phyloP scores from a whole-genome alignment of 2,329 filamentous ascomycete genomes.

The Chaetomiaceae sp. region DNA sequence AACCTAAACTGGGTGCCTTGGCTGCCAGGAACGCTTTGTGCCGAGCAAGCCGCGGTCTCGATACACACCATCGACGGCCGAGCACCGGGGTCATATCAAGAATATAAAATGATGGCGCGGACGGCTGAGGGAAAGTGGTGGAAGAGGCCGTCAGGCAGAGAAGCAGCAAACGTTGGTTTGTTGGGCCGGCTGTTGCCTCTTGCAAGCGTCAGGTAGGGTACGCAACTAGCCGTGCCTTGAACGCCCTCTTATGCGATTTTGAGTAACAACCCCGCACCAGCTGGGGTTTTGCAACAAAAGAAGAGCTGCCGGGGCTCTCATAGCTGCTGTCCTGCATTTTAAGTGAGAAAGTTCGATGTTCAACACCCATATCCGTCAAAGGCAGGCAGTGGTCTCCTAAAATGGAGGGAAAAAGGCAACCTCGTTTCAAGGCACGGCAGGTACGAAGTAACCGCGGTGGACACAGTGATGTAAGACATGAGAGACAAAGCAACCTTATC shows the following conservation, averaged over 20 bases:
- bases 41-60: background rate
- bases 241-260: constrained; percentile 5
- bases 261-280: constrained; percentile 1
- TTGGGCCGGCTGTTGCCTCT: background rate
- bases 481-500: constrained; percentile 5
- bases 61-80: background rate
- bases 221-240: background rate
- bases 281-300: constrained; percentile 21
- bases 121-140: too few relatives aligned
- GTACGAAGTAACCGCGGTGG: background rate
- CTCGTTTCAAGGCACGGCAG: background rate
- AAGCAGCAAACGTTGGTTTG: background rate
- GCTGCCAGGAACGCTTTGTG: background rate
- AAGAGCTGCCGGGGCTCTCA: too few relatives aligned
- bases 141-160: background rate
- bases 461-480: background rate
- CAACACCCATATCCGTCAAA: too few relatives aligned
- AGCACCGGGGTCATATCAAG: background rate
- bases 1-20: background rate
- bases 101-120: background rate
- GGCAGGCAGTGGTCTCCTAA: background rate
- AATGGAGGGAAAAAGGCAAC: background rate
- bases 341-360: too few relatives aligned
- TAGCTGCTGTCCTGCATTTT: too few relatives aligned
- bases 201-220: background rate